A percentile compares a stretch with the other conserved stretches of the same genome.
Conservation (phyloP, 129 eudicot species). For the Flaveria bidentis region DNA sequence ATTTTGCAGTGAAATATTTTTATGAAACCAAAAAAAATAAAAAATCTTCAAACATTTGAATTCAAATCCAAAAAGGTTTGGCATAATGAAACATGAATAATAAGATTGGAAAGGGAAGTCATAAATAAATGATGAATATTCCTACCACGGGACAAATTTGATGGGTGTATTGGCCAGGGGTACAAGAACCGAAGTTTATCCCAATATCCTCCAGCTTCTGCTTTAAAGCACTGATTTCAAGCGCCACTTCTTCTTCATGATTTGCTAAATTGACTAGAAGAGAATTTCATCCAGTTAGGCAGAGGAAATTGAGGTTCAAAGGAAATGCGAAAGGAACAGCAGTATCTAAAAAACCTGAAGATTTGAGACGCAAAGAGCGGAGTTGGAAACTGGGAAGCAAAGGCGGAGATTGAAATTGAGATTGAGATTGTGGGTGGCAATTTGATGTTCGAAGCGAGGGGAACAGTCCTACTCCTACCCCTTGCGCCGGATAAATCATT, state of each 20-base stretch:
- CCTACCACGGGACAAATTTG: constrained; percentile 65
- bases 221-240: constrained; percentile 41
- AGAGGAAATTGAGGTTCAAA: not conserved
- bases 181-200: constrained; percentile 41
- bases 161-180: constrained; percentile 56
- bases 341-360: constrained; percentile 16
- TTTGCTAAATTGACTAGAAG: constrained; percentile 23
- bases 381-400: constrained; percentile 12
- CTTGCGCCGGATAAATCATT: no score
- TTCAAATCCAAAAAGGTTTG: no score
- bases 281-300: constrained; percentile 4
- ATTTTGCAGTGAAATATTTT: not conserved
- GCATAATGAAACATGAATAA: not conserved
- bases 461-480: no score
- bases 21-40: not conserved
- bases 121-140: not conserved
- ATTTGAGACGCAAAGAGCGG: not conserved
- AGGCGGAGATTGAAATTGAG: not conserved
- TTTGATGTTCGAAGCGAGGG: no score
- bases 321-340: not conserved
- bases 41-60: no score
- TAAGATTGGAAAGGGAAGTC: not conserved
- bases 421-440: no score
- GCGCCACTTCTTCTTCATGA: constrained; percentile 21
- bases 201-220: constrained; percentile 49